phyloP scores from a whole-genome alignment of 1,284 basidiomycete species.

The Cryptococcus sp. region DNA sequence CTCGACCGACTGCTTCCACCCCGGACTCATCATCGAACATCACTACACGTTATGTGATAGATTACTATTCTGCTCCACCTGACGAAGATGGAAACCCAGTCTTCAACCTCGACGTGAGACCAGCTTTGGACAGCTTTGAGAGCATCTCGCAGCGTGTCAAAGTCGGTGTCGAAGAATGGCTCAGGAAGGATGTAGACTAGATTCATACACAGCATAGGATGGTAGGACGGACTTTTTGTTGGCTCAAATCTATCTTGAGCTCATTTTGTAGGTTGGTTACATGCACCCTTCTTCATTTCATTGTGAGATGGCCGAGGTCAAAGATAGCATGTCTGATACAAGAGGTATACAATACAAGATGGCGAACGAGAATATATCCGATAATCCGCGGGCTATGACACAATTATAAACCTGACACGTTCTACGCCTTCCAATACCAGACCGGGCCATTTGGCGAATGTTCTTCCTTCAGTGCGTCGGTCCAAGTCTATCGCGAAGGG shows the following conservation, averaged over 20 bases:
- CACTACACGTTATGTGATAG: slow-evolving; percentile 85
- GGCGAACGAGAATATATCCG: neutral
- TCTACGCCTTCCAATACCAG: slow-evolving; percentile 38
- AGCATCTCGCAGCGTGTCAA: slow-evolving; percentile 70
- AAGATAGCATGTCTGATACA: neutral
- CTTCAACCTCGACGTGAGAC: slow-evolving; percentile 87
- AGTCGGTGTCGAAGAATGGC: slow-evolving; percentile 72
- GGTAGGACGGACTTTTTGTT: neutral
- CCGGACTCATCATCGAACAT: slow-evolving; percentile 60
- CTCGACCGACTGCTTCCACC: slow-evolving; percentile 55
- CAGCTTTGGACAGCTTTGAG: slow-evolving; percentile 76
- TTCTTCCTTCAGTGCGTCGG: slow-evolving; percentile 34
- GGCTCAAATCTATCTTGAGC: neutral
- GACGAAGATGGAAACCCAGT: slow-evolving; percentile 84
- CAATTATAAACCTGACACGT: neutral
- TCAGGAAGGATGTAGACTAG: slow-evolving; percentile 31
- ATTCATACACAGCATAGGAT: neutral
- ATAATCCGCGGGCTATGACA: neutral
- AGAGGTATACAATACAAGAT: neutral
- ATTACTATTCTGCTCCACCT: slow-evolving; percentile 88
- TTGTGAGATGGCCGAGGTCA: neutral
- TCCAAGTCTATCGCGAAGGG: slow-evolving; percentile 32
- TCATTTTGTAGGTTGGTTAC: neutral
- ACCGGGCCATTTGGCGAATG: slow-evolving; percentile 44
- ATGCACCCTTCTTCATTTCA: neutral